Evolutionary conservation across 371 early-diverging fungal species (phyloP).

Genomic region (Mortierella polycephala): DNA sequence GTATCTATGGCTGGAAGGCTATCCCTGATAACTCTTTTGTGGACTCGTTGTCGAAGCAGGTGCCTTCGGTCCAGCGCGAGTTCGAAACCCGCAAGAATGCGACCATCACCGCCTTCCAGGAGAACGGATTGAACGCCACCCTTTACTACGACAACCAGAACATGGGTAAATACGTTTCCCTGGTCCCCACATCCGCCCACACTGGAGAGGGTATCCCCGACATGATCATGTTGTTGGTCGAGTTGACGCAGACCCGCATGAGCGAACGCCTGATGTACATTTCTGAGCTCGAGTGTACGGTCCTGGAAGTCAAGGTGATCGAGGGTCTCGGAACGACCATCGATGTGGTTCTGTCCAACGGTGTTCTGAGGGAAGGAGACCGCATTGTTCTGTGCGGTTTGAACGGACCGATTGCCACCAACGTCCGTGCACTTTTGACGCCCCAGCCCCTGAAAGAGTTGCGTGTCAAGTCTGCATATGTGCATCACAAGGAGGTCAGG

Average conservation of each 20-base stretch:
- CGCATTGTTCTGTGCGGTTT: conserved; percentile 97
- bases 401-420: conserved; percentile 97
- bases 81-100: conserved; percentile 89
- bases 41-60: conserved; percentile 86
- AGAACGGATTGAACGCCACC: conserved; percentile 94
- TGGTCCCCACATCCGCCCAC: conserved; percentile 99
- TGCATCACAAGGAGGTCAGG: conserved; percentile 97
- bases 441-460: conserved; percentile 99
- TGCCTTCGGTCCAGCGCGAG: conserved; percentile 82
- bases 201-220: conserved; percentile 99
- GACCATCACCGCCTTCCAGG: conserved; percentile 93
- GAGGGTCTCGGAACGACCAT: conserved; percentile 99
- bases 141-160: conserved; percentile 98
- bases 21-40: conserved; percentile 86
- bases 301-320: conserved; percentile 99
- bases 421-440: conserved; percentile 94
- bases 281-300: conserved; percentile 98
- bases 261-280: conserved; percentile 96
- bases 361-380: conserved; percentile 97
- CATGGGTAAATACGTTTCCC: conserved; percentile 94
- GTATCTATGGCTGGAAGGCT: conserved; percentile 97
- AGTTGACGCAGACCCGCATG: conserved; percentile 97
- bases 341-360: conserved; percentile 99
- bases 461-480: conserved; percentile 97
- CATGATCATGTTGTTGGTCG: conserved; percentile 92